Base-by-base conservation (phyloP, 139 green algal species). In the Coelastrella sp. region DNA sequence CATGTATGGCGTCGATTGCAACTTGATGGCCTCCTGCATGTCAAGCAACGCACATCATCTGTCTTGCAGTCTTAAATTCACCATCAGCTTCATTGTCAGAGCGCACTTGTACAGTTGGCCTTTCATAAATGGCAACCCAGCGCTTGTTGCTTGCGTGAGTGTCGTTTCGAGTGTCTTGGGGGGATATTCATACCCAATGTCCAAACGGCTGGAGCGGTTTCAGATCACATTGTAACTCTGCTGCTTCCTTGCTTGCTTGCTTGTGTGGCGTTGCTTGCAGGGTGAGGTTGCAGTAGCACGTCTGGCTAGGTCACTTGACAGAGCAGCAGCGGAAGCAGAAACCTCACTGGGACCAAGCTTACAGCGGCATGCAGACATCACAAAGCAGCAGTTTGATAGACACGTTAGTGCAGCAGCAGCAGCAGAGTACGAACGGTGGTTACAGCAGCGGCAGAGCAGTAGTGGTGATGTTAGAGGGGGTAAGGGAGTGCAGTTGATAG, bases 241-340 rank as follows among this genome's bases (percentile, higher is more conserved):
- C n/a, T n/a, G 2, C 6, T 71, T 13, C 25, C 62, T 30, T 21
- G n/a, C 15, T 30, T 43, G 64, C 21, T 73, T 13, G 37, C 64
- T 3, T 30, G 53, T 30, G 35, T 32, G 67, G 23, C 30, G n/a
- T 37, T 43, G 45, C 45, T 35, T 67, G 48, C 73, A 81, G 73
- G 50, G 73, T 40, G 35, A 81, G 32, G 73, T 37, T 13, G 50
- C 34, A 23, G n/a, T 67, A 32, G 48, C 73, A 1, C 48, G 73
- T 4, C 40, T 81, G 32, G 73, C 73, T 0, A 67, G 27, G 9
- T 41, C n/a, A 15, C 21, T 82, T 32, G 75, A 82, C 19, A 41
- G 50, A 71, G 75, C 75, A 21, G 75, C 75, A 59, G 53, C 53
- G 25, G 75, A 82, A 53, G 75, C 75, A 53, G 75, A 82, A n/a